These are phyloP conservation scores for Rhynchospora breviuscula DNA, from an alignment of 176 grass and related monocot species.

Conservation along the genomic window DNA sequence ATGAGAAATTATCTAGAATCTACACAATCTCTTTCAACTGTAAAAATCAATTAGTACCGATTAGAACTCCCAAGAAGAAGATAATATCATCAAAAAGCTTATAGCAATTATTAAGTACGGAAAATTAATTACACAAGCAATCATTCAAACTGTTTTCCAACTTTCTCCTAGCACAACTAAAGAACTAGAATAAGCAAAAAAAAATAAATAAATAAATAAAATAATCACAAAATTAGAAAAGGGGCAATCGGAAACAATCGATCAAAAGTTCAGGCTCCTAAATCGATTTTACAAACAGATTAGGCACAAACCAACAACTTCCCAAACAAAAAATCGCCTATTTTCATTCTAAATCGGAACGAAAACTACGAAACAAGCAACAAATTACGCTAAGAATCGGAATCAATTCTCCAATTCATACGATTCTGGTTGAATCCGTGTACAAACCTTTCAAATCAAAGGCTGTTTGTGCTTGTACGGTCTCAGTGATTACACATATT, in stretches of 20 bases:
- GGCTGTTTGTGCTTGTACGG: not conserved
- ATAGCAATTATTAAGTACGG: not conserved
- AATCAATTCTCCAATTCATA: not conserved
- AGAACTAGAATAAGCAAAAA: not conserved
- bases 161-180: not conserved
- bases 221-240: not conserved
- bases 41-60: not conserved
- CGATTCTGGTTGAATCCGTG: not conserved
- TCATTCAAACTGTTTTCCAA: not conserved
- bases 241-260: not conserved
- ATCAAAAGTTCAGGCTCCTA: not conserved
- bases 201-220: not conserved
- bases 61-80: not conserved
- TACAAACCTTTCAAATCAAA: constrained; percentile 24
- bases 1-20: not conserved
- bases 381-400: not conserved
- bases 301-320: not conserved
- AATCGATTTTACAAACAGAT: not conserved
- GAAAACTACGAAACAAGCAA: not conserved
- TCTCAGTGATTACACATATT: not conserved
- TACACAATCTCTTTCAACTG: not conserved
- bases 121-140: not conserved
- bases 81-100: not conserved
- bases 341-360: not conserved
- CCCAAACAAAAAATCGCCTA: not conserved